phyloP scores from a whole-genome alignment of 2,329 filamentous ascomycete species.

The Penicillium italicum region DNA sequence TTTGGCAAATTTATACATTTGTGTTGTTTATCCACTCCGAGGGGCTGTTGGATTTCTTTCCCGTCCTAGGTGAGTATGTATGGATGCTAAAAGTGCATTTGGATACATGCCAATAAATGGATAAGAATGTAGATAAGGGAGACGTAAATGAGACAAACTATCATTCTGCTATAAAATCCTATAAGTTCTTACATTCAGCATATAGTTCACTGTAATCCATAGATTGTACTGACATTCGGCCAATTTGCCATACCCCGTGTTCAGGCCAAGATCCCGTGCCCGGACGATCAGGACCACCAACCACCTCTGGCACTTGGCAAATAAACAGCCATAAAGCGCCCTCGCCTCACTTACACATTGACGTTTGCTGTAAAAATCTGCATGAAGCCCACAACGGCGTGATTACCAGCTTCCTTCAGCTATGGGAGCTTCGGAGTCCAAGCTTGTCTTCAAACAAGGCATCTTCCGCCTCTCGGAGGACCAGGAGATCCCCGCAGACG shows the following conservation, averaged over 20 bases:
- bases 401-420: slow-evolving; percentile 28
- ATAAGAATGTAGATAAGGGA: neutral
- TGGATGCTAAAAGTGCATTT: neutral
- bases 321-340: slow-evolving; percentile 2
- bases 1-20: neutral
- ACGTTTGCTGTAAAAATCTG: slow-evolving; percentile 9
- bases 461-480: slow-evolving; percentile 96
- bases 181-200: neutral
- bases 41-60: neutral
- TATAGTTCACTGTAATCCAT: neutral
- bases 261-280: slow-evolving; percentile 18
- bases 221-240: slow-evolving; percentile 1
- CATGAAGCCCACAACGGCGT: slow-evolving; percentile 27
- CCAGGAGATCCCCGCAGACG: slow-evolving; percentile 77
- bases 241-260: slow-evolving; percentile 8
- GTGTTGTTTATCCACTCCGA: neutral
- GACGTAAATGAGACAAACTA: neutral
- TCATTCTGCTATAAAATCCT: neutral
- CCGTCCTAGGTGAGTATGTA: neutral
- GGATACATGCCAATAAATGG: neutral
- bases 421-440: slow-evolving; percentile 98
- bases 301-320: slow-evolving; percentile 6
- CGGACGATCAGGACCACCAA: slow-evolving; percentile 15
- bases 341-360: neutral
- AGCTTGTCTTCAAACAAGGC: slow-evolving; percentile 97